Evolutionary conservation across 805 yeast genomes (phyloP).

Genomic region (Nakazawaea peltata): DNA sequence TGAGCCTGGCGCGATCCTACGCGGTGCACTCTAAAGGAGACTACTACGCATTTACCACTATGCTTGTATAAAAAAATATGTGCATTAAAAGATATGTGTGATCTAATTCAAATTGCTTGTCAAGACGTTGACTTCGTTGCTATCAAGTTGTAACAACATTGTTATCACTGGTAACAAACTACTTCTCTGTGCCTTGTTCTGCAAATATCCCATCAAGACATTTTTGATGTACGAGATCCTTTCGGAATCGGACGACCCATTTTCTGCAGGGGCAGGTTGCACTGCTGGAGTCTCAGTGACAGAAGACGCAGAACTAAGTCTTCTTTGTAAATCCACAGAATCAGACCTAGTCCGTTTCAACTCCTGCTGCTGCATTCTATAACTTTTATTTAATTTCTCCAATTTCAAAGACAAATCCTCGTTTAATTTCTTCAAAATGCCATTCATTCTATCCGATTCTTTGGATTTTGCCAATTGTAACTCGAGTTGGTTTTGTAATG

Average conservation of each 20-base stretch:
- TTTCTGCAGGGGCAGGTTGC: neutral
- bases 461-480: slow-evolving; percentile 41
- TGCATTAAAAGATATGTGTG: too few species aligned
- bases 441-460: slow-evolving; percentile 47
- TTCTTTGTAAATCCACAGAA: slow-evolving; percentile 11
- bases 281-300: neutral
- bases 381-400: slow-evolving; percentile 63
- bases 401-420: slow-evolving; percentile 63
- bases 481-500: slow-evolving; percentile 39
- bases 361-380: slow-evolving; percentile 55
- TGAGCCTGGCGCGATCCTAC: too few species aligned
- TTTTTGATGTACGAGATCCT: slow-evolving; percentile 79
- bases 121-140: slow-evolving; percentile 46
- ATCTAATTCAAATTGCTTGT: slow-evolving; percentile 3
- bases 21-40: too few species aligned
- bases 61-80: too few species aligned
- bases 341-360: slow-evolving; percentile 22
- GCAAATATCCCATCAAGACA: slow-evolving; percentile 84
- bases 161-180: slow-evolving; percentile 82
- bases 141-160: slow-evolving; percentile 59
- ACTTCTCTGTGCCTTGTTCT: slow-evolving; percentile 85
- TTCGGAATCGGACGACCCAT: slow-evolving; percentile 19
- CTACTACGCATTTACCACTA: too few species aligned
- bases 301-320: neutral
- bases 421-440: slow-evolving; percentile 48